Conservation (phyloP, 495 filamentous ascomycete genomes). For the Penicillium bovifimosum region DNA sequence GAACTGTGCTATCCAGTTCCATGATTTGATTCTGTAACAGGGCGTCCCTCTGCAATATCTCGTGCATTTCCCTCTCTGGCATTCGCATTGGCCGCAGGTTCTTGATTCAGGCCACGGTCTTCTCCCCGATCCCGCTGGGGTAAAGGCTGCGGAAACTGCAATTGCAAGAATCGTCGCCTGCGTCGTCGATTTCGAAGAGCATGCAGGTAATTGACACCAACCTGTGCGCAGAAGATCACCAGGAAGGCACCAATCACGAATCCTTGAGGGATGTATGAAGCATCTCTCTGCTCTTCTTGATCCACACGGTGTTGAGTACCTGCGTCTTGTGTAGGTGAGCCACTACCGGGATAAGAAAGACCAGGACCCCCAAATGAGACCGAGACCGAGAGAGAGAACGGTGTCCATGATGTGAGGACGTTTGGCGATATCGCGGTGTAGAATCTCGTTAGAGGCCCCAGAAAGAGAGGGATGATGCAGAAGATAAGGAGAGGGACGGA, state of each 20-base stretch:
- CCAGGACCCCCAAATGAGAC: slow-evolving; percentile 34
- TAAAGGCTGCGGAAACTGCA: slow-evolving; percentile 23
- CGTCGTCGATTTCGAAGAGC: slow-evolving; percentile 26
- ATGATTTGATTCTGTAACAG: not conserved
- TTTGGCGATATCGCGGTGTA: slow-evolving; percentile 23
- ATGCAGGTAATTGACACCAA: slow-evolving; percentile 32
- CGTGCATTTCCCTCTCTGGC: not conserved
- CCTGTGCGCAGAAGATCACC: slow-evolving; percentile 30
- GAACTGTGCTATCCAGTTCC: not conserved
- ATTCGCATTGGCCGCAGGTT: slow-evolving; percentile 1
- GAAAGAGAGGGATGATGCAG: slow-evolving; percentile 25
- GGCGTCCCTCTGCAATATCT: slow-evolving; percentile 19
- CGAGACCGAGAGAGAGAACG: slow-evolving; percentile 38
- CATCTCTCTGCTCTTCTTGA: slow-evolving; percentile 1
- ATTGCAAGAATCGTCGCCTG: slow-evolving; percentile 18
- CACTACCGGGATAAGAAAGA: slow-evolving; percentile 4
- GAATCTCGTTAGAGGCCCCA: slow-evolving; percentile 18
- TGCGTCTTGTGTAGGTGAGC: slow-evolving; percentile 1
- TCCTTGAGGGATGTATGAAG: slow-evolving; percentile 32
- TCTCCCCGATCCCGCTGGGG: slow-evolving; percentile 12
- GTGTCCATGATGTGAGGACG: slow-evolving; percentile 29
- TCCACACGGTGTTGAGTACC: not conserved
- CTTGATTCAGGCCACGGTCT: slow-evolving; percentile 1
- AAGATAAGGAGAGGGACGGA: slow-evolving; percentile 43
- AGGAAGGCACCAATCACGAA: slow-evolving; percentile 35